A percentile compares a stretch with the other conserved stretches of the same genome.
Conservation (phyloP, 768 basidiomycete species). For the Daedaleopsis sinensis region DNA sequence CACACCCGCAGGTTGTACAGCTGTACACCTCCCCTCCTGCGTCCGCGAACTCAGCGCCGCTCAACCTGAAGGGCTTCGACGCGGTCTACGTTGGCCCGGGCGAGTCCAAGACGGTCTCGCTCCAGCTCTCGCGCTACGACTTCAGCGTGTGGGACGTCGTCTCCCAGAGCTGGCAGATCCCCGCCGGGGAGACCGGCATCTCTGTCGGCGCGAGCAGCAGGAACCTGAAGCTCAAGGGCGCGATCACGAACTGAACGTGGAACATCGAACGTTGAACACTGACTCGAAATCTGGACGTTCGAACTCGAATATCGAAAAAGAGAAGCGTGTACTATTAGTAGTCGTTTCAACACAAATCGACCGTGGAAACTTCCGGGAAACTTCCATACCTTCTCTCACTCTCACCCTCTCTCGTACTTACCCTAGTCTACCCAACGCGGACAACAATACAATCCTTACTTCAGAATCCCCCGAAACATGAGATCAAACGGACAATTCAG, state of each 20-base stretch:
- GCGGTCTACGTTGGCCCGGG: constrained; percentile 38
- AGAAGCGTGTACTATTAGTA: too few relatives aligned
- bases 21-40: constrained; percentile 55
- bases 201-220: constrained; percentile 72
- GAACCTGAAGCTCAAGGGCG: constrained; percentile 54
- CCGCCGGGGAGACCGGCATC: constrained; percentile 58
- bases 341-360: too few relatives aligned
- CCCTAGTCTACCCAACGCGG: neutral
- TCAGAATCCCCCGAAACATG: neutral
- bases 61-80: constrained; percentile 59
- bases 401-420: neutral
- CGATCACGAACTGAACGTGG: constrained; percentile 25
- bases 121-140: constrained; percentile 36
- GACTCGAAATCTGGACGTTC: neutral
- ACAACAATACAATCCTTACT: neutral
- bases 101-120: constrained; percentile 29
- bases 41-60: constrained; percentile 50
- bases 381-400: too few relatives aligned
- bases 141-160: constrained; percentile 43
- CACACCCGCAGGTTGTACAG: constrained; percentile 49
- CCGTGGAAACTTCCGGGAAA: too few relatives aligned
- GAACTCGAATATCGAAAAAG: too few relatives aligned
- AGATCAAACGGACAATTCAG: neutral
- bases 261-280: too few relatives aligned
- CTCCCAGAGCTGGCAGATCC: constrained; percentile 43